Evolutionary conservation across 2,329 filamentous ascomycete genomes (phyloP).

Genomic region (Beauveria rudraprayagi): DNA sequence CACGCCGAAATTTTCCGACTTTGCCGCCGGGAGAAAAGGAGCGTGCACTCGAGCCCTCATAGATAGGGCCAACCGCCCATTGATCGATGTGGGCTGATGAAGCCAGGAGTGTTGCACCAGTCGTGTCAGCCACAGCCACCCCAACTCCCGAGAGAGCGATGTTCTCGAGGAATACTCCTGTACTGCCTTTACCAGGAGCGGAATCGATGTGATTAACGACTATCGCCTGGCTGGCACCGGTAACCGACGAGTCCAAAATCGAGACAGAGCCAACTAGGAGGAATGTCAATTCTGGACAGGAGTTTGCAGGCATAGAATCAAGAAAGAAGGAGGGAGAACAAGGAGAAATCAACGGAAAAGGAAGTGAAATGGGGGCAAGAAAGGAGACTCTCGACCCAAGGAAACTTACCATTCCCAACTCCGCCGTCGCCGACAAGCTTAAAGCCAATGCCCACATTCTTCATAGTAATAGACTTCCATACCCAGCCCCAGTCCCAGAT

Average conservation of each 20-base stretch:
- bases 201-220: not conserved
- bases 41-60: constrained; percentile 8
- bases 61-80: constrained; percentile 16
- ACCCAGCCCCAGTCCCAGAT: constrained; percentile 71
- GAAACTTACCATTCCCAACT: too few species aligned
- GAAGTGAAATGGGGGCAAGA: too few species aligned
- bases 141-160: constrained; percentile 36
- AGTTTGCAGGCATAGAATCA: too few species aligned
- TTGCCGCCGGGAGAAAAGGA: constrained; percentile 11
- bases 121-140: constrained; percentile 12
- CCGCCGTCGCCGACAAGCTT: constrained; percentile 1
- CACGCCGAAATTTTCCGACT: constrained; percentile 6
- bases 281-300: not conserved
- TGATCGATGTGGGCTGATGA: constrained; percentile 7
- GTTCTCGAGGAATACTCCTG: constrained; percentile 44
- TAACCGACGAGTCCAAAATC: constrained; percentile 15
- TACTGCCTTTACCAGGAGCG: constrained; percentile 10
- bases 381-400: too few species aligned
- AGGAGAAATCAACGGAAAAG: too few species aligned
- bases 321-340: too few species aligned
- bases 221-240: constrained; percentile 13
- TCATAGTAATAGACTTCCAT: constrained; percentile 14
- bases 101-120: constrained; percentile 7
- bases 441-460: constrained; percentile 11
- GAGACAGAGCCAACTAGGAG: constrained; percentile 11